These are phyloP conservation scores for Penicillium sumatraense DNA, from an alignment of 2,329 filamentous ascomycete species.

Conservation along the genomic window DNA sequence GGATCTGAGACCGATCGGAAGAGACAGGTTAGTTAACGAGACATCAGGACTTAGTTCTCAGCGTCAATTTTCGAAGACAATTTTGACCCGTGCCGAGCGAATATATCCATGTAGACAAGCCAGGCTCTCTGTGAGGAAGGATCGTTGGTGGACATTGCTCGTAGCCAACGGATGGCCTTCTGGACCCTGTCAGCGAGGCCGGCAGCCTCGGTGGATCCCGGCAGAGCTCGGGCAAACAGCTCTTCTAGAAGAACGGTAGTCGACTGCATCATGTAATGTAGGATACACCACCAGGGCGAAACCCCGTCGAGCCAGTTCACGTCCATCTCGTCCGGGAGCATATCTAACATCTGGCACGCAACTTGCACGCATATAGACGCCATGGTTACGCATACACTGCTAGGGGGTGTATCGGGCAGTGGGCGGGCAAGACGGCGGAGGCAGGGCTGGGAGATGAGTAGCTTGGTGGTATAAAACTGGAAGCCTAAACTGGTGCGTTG, in stretches of 20 bases:
- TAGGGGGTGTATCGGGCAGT: constrained; percentile 18
- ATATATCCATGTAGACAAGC: constrained; percentile 23
- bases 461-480: constrained; percentile 47
- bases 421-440: constrained; percentile 39
- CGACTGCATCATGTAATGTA: constrained; percentile 45
- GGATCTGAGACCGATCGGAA: no score
- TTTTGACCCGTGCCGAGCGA: constrained; percentile 17
- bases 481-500: constrained; percentile 44
- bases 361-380: constrained; percentile 38
- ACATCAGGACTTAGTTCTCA: neutral
- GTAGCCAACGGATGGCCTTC: constrained; percentile 36
- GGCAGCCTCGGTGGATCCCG: constrained; percentile 30
- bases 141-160: constrained; percentile 35
- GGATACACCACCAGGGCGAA: constrained; percentile 43
- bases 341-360: constrained; percentile 33
- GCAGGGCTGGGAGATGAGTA: constrained; percentile 49
- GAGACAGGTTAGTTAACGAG: neutral
- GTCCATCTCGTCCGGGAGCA: constrained; percentile 39
- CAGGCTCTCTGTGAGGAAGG: constrained; percentile 37
- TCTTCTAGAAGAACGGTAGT: constrained; percentile 43
- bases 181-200: constrained; percentile 28
- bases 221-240: constrained; percentile 28
- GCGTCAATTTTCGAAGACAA: neutral
- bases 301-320: constrained; percentile 31
- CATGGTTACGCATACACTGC: constrained; percentile 24